These are phyloP conservation scores for Cicer yamashitae DNA, from an alignment of 306 rosid species.

Conservation along the genomic window DNA sequence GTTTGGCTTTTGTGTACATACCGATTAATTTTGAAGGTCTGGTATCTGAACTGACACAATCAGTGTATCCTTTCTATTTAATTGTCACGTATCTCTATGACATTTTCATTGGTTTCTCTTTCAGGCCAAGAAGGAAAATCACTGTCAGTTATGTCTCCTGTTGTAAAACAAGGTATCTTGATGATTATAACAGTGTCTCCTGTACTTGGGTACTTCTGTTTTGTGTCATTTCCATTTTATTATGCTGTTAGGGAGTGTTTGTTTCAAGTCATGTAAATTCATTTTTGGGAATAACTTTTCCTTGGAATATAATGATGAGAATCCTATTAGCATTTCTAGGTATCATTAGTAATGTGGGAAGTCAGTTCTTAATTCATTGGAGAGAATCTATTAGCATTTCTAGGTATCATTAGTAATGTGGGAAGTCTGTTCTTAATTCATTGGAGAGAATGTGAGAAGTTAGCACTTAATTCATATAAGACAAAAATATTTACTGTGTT, in stretches of 20 bases:
- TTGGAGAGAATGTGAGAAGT: background rate
- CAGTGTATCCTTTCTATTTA: conserved; percentile 24
- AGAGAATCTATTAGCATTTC: too few relatives aligned
- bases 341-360: conserved; percentile 7
- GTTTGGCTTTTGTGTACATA: conserved; percentile 74
- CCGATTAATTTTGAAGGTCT: conserved; percentile 96
- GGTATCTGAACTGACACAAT: conserved; percentile 39
- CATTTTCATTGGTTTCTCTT: conserved; percentile 41
- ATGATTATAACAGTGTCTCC: conserved; percentile 42
- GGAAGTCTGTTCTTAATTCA: background rate
- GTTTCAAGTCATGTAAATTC: background rate
- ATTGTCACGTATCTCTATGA: conserved; percentile 36
- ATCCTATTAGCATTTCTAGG: background rate
- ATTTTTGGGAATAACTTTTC: background rate
- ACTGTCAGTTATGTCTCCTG: conserved; percentile 60
- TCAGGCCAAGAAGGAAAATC: conserved; percentile 95
- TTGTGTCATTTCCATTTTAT: conserved; percentile 24
- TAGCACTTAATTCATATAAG: background rate
- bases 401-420: conserved; percentile 8
- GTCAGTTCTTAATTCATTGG: background rate
- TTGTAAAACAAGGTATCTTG: conserved; percentile 83
- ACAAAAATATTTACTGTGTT: conserved; percentile 28
- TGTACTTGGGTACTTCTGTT: conserved; percentile 40
- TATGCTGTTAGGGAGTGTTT: conserved; percentile 12
- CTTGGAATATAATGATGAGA: background rate